A percentile compares a stretch with the other conserved stretches of the same genome.
Evolutionary conservation across 2,329 filamentous ascomycete genomes (phyloP).

Genomic region (Cordyceps fumosorosea): DNA sequence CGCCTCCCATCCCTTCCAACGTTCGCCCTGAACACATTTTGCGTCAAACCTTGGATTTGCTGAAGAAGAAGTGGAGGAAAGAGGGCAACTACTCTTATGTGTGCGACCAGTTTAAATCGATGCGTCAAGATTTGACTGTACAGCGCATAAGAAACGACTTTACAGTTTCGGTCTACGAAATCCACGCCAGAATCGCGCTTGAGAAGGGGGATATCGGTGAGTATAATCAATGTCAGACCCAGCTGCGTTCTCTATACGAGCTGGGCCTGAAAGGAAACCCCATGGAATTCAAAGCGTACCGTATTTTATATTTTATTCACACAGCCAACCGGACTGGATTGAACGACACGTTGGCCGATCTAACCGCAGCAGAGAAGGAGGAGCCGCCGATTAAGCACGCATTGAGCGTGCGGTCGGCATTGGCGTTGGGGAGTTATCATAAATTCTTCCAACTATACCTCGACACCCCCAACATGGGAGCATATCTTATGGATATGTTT

Average conservation of each 20-base stretch:
- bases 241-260: constrained; percentile 85
- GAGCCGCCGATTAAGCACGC: constrained; percentile 83
- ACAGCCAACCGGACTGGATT: constrained; percentile 96
- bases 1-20: constrained; percentile 78
- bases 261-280: constrained; percentile 82
- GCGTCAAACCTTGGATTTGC: constrained; percentile 74
- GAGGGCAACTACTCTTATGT: constrained; percentile 96
- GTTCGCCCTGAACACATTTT: constrained; percentile 80
- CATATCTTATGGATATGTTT: constrained; percentile 99
- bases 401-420: constrained; percentile 78
- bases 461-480: constrained; percentile 92
- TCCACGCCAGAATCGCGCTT: constrained; percentile 92
- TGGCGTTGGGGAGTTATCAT: constrained; percentile 94
- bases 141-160: constrained; percentile 97
- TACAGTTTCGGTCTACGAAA: constrained; percentile 94
- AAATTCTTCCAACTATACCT: constrained; percentile 96
- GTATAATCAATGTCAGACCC: constrained; percentile 99
- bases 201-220: constrained; percentile 99
- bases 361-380: constrained; percentile 94
- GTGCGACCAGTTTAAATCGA: constrained; percentile 98
- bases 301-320: constrained; percentile 99
- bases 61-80: constrained; percentile 91
- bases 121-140: constrained; percentile 95
- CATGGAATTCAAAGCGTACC: constrained; percentile 97
- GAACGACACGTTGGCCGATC: constrained; percentile 97